phyloP scores from a whole-genome alignment of 2,329 filamentous ascomycete genomes.

The Microdochium paspali region DNA sequence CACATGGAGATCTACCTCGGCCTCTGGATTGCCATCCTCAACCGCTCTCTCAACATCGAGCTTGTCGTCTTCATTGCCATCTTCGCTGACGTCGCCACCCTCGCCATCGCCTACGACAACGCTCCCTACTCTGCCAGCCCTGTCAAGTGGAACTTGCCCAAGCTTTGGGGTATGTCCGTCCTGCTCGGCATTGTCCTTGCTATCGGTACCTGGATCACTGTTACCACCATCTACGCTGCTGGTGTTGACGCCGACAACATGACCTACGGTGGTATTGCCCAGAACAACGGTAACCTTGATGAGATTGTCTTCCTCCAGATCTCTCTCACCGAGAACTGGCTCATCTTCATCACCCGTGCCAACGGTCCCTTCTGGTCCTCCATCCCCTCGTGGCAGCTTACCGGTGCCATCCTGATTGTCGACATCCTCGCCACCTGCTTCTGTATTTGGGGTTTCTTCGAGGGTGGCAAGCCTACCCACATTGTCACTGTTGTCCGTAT shows the following conservation, averaged over 20 bases:
- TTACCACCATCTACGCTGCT: conserved; percentile 70
- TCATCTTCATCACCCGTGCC: conserved; percentile 92
- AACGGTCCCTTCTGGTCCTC: conserved; percentile 90
- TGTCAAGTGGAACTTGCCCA: conserved; percentile 92
- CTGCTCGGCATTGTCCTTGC: conserved; percentile 75
- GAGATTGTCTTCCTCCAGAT: conserved; percentile 83
- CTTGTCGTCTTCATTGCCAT: conserved; percentile 91
- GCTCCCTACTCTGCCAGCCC: conserved; percentile 77
- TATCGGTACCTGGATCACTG: conserved; percentile 77
- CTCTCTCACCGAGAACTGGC: conserved; percentile 87
- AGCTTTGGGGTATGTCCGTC: conserved; percentile 88
- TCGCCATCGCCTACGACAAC: conserved; percentile 90
- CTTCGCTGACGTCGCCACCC: conserved; percentile 84
- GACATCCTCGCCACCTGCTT: conserved; percentile 81
- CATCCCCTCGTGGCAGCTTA: conserved; percentile 76
- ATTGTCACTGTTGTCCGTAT: conserved; percentile 81
- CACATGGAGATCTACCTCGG: conserved; percentile 88
- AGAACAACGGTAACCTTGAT: conserved; percentile 78
- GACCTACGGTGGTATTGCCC: conserved; percentile 71
- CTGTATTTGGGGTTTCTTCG: conserved; percentile 78
- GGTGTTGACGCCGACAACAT: conserved; percentile 26
- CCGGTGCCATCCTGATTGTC: conserved; percentile 69
- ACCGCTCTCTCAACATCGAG: conserved; percentile 75
- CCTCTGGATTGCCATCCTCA: conserved; percentile 83
- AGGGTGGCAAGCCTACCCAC: conserved; percentile 52